These are phyloP conservation scores for Discostella pseudostelligera DNA, from an alignment of 108 stramenopile species.

Conservation along the genomic window DNA sequence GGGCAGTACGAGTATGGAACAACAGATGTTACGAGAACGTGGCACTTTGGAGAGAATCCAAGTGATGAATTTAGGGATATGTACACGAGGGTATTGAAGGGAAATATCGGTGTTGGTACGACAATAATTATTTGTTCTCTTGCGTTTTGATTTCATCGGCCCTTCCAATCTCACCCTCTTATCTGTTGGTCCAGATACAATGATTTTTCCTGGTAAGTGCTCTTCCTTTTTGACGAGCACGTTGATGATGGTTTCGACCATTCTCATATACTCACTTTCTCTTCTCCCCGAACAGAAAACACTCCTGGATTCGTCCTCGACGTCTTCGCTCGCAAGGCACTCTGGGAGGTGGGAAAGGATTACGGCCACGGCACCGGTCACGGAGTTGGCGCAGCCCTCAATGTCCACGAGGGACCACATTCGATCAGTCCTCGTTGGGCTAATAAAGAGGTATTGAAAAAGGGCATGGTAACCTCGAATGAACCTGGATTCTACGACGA, in stretches of 20 bases:
- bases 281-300: constrained; percentile 47
- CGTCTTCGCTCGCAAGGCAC: constrained; percentile 85
- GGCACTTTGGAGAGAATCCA: constrained; percentile 88
- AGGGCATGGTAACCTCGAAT: constrained; percentile 96
- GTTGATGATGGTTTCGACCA: neutral
- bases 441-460: constrained; percentile 76
- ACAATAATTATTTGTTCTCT: neutral
- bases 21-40: constrained; percentile 96
- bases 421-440: constrained; percentile 67
- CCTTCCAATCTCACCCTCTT: neutral
- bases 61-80: constrained; percentile 71
- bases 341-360: constrained; percentile 93
- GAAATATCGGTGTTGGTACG: constrained; percentile 83
- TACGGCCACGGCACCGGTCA: constrained; percentile 98
- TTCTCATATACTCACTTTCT: neutral
- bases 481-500: constrained; percentile 98
- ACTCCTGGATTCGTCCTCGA: constrained; percentile 93
- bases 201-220: constrained; percentile 79
- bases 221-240: neutral
- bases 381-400: constrained; percentile 95
- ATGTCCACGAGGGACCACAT: constrained; percentile 98
- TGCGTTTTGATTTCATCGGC: neutral
- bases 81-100: constrained; percentile 95
- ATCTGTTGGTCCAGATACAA: constrained; percentile 44
- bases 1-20: constrained; percentile 96